Percentiles rank a stretch among this genome's conserved stretches.
These are phyloP conservation scores for Pseudogymnoascus sp. DNA, from an alignment of 2,329 filamentous ascomycete species.

Conservation along the genomic window DNA sequence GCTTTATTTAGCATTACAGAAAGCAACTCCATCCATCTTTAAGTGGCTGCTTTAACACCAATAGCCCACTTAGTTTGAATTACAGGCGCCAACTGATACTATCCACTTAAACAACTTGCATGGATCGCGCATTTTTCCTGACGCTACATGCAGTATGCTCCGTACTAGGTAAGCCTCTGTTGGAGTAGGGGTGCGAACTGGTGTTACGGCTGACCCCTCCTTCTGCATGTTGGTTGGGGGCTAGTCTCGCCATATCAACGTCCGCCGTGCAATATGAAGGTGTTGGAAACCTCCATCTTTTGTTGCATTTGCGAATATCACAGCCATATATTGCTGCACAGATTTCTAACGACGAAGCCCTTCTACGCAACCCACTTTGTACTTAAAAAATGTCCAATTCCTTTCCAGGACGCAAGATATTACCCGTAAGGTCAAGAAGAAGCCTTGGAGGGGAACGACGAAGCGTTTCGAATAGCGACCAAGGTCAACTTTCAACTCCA, in stretches of 20 bases:
- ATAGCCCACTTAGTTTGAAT: not conserved
- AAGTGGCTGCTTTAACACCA: not conserved
- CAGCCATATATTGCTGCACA: not conserved
- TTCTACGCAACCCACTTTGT: not conserved
- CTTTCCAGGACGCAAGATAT: not conserved
- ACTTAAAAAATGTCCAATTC: not conserved
- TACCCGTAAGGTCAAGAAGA: not conserved
- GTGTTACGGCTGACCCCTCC: not conserved
- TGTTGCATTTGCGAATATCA: not conserved
- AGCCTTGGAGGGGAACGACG: not conserved
- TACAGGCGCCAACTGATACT: not conserved
- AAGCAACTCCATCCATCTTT: not conserved
- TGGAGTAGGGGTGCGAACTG: not conserved
- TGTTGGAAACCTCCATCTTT: not conserved
- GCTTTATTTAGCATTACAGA: not conserved
- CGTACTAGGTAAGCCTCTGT: not conserved
- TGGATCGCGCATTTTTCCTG: not conserved
- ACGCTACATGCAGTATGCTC: not conserved
- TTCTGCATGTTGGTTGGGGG: not conserved
- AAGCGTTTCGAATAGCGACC: not conserved
- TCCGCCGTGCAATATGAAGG: not conserved
- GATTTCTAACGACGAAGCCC: not conserved
- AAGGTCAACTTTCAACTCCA: not conserved
- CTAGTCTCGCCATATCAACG: not conserved
- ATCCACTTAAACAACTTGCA: not conserved